Evolutionary conservation across 139 green algal genomes (phyloP).

Genomic region (Chlorella sp.): DNA sequence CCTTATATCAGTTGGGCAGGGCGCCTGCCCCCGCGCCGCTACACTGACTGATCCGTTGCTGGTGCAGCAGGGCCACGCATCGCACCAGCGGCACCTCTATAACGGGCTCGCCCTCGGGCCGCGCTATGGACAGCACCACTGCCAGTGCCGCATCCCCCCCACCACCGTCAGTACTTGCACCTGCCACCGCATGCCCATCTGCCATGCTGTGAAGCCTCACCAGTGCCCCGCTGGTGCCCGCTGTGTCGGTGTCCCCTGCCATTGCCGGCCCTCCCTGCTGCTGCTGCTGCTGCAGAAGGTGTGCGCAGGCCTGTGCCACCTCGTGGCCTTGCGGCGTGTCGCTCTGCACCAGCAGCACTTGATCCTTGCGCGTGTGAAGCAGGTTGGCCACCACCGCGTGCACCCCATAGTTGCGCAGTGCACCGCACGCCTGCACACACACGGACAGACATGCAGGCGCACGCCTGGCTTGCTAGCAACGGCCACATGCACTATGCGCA

Average conservation of each 20-base stretch:
- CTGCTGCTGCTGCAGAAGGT: background rate
- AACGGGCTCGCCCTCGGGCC: background rate
- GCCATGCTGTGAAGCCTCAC: background rate
- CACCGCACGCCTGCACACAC: constrained; percentile 47
- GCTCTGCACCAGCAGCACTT: constrained; percentile 3
- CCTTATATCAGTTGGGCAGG: too few species aligned
- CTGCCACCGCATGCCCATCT: background rate
- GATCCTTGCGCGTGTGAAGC: constrained; percentile 78
- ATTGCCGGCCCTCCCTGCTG: background rate
- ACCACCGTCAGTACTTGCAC: background rate
- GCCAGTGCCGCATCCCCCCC: background rate
- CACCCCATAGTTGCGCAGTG: constrained; percentile 71
- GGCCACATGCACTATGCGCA: too few species aligned
- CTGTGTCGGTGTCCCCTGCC: background rate
- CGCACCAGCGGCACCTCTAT: background rate
- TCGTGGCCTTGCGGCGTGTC: too few species aligned
- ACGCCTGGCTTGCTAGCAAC: too few species aligned
- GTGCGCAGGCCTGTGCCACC: background rate
- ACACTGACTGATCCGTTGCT: background rate
- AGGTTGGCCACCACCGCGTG: constrained; percentile 94
- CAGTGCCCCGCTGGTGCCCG: background rate
- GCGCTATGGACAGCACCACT: background rate
- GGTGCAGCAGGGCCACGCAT: background rate
- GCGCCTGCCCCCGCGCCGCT: too few species aligned
- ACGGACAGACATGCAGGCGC: too few species aligned